Base-by-base conservation (phyloP, 1,284 basidiomycete species). In the Leccinum griseonigrum region DNA sequence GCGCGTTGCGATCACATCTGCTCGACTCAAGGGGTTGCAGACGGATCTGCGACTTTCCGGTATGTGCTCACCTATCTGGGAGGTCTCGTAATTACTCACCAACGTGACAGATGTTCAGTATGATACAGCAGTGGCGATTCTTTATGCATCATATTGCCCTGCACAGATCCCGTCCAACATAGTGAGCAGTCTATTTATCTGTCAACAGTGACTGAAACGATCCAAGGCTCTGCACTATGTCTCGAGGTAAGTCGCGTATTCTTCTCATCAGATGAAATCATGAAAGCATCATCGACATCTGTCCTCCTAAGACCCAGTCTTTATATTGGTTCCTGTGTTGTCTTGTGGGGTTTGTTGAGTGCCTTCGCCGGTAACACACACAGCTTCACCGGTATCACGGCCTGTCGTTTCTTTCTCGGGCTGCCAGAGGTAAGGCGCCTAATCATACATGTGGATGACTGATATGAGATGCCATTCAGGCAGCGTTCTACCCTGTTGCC, bases 11-110 rank as follows among this genome's bases (percentile, higher is more conserved):
- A 56, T 56, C 11, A 18, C 54, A 11, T 56, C 54, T 29, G 54
- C 54, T 14, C 38, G 54, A n/a, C 54, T 56, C 54, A 34, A 56
- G 28, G 54, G 54, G 18, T 43, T 56, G 26, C 54, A 56, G 11
- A 56, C 38, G 38, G 54, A 56, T 43, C 13, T 56, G 9, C 36
- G 36, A 38, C 36, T 56, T 18, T n/a, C 36, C 6, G 54, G 54
- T 40, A 43, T 29, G 16, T 56, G 43, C 16, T 22, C 36, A 56
- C 16, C 26, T 28, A 14, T 38, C 6, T 55, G 9, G 14, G 1
- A 38, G 9, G 34, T 38, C 18, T 9, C 9, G 22, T 38, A n/a
- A 28, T 52, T 9, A 52, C 14, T 38, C 18, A 55, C 14, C 22
- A 22, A 38, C 22, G 22, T n/a, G 34, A 28, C 34, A 55, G 54